Conservation (phyloP, 495 filamentous ascomycete species). For the Parmelia sp. region DNA sequence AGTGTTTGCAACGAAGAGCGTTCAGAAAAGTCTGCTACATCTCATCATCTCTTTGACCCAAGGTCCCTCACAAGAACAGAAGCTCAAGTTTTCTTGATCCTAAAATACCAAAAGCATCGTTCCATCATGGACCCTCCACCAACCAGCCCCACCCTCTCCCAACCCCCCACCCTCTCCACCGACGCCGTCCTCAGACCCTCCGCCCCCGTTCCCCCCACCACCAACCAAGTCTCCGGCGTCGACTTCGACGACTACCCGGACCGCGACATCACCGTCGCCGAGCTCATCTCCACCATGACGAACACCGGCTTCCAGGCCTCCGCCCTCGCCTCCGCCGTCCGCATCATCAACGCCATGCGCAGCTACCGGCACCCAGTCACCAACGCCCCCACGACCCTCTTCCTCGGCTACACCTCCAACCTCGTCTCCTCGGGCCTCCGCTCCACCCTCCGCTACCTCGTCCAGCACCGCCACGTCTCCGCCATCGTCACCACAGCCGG, state of each 20-base stretch:
- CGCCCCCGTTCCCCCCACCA: constrained; percentile 66
- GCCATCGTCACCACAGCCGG: constrained; percentile 92
- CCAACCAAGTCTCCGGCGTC: constrained; percentile 71
- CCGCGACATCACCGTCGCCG: constrained; percentile 71
- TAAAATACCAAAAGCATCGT: not conserved
- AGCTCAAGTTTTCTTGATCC: not conserved
- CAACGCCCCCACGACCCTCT: constrained; percentile 74
- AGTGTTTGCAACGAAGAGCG: too few species aligned
- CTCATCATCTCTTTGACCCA: too few species aligned
- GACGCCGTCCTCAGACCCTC: constrained; percentile 87
- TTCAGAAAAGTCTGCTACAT: too few species aligned
- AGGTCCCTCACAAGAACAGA: not conserved
- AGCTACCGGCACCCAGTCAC: constrained; percentile 68
- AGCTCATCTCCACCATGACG: constrained; percentile 75
- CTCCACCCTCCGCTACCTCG: constrained; percentile 84
- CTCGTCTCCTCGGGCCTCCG: constrained; percentile 92
- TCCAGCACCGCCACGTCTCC: constrained; percentile 83
- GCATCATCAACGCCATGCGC: constrained; percentile 95
- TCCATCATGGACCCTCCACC: not conserved
- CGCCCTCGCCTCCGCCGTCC: constrained; percentile 72
- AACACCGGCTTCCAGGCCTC: constrained; percentile 90
- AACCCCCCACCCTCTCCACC: constrained; percentile 56
- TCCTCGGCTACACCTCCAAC: constrained; percentile 95
- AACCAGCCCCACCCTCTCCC: too few species aligned
- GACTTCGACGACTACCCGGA: constrained; percentile 79